Evolutionary conservation across 305 asterid species (phyloP).

Genomic region (Petunia hybrid): DNA sequence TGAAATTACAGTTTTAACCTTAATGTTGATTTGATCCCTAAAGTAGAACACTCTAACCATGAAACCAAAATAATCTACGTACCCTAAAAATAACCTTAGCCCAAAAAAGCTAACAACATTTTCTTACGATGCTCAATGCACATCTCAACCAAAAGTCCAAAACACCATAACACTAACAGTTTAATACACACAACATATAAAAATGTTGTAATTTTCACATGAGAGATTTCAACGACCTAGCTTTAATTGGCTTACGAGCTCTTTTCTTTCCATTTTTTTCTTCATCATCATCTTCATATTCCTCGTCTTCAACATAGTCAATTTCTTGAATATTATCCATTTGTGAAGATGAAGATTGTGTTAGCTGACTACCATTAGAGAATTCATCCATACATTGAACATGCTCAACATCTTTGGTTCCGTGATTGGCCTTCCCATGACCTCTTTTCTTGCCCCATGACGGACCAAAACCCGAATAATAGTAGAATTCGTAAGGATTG

Average conservation of each 20-base stretch:
- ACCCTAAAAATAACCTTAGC: not conserved
- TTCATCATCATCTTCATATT: constrained; percentile 35
- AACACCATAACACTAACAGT: not conserved
- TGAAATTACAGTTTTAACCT: not conserved
- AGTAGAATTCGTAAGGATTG: constrained; percentile 45
- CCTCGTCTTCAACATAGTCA: constrained; percentile 47
- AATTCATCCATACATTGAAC: not conserved
- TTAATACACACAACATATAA: not conserved
- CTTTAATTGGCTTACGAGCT: constrained; percentile 66
- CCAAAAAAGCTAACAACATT: not conserved
- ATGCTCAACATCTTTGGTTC: not conserved
- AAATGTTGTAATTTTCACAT: constrained; percentile 44
- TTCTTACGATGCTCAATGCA: not conserved
- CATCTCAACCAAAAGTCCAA: not conserved
- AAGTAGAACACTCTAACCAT: not conserved
- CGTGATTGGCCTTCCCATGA: not conserved
- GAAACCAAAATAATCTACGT: not conserved
- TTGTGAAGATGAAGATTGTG: not conserved
- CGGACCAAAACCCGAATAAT: constrained; percentile 76
- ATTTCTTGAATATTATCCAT: constrained; percentile 33
- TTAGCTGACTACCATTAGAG: not conserved
- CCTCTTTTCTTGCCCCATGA: constrained; percentile 69
- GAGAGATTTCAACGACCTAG: constrained; percentile 68
- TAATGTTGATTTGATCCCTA: not conserved
- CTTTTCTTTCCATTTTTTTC: constrained; percentile 44